Conservation (phyloP, 176 grass and related monocot species). For the Pharus latifolius region DNA sequence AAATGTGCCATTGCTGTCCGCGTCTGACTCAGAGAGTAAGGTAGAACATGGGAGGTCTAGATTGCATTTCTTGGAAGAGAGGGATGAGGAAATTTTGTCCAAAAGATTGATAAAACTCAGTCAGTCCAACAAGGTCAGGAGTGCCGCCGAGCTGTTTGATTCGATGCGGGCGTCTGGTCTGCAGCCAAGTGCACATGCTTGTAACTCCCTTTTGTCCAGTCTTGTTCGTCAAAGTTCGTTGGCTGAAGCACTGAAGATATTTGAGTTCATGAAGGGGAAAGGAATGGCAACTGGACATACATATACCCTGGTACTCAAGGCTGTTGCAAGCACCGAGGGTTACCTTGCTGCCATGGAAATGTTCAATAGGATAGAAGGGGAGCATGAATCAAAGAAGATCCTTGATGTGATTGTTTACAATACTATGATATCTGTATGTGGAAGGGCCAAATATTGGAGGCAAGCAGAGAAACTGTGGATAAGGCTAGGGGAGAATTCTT, state of each 20-base stretch:
- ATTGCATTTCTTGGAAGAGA: conserved; percentile 84
- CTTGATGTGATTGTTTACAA: conserved; percentile 81
- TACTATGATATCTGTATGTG: conserved; percentile 75
- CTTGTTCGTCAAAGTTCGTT: conserved; percentile 31
- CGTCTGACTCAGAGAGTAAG: background rate
- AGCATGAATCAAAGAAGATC: conserved; percentile 26
- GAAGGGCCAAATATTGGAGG: conserved; percentile 65
- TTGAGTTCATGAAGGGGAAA: conserved; percentile 50
- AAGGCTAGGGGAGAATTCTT: conserved; percentile 43
- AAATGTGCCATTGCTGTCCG: background rate
- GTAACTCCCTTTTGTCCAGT: conserved; percentile 67
- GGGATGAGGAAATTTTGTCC: conserved; percentile 59
- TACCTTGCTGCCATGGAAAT: conserved; percentile 40
- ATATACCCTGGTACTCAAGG: conserved; percentile 75
- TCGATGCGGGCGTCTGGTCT: conserved; percentile 68
- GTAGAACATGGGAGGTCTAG: conserved; percentile 15
- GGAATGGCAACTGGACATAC: conserved; percentile 48
- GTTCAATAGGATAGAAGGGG: conserved; percentile 40
- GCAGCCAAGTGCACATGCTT: conserved; percentile 59
- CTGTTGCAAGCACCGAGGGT: conserved; percentile 39
- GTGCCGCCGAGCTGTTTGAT: conserved; percentile 63
- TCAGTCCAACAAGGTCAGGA: conserved; percentile 71
- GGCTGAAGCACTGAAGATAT: conserved; percentile 44
- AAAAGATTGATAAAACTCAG: conserved; percentile 58
- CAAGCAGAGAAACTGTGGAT: conserved; percentile 68